Evolutionary conservation across 2,329 filamentous ascomycete genomes (phyloP).

Genomic region (Huntiella omanensis): DNA sequence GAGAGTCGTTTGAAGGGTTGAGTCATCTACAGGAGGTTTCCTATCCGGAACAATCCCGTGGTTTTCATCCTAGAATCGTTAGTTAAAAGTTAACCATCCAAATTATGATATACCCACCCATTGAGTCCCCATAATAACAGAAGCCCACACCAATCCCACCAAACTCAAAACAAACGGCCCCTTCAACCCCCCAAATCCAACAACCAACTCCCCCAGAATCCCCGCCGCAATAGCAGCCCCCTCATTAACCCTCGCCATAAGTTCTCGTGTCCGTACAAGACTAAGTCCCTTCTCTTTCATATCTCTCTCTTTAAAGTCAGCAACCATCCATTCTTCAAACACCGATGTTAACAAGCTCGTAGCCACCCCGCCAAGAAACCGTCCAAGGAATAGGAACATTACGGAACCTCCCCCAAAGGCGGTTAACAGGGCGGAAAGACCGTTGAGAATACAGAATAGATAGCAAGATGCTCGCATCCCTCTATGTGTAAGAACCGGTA

Average conservation of each 20-base stretch:
- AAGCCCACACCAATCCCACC: slow-evolving; percentile 23
- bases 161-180: slow-evolving; percentile 28
- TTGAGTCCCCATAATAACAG: slow-evolving; percentile 23
- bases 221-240: slow-evolving; percentile 16
- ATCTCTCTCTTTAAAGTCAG: slow-evolving; percentile 28
- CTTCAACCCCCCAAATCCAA: slow-evolving; percentile 27
- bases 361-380: slow-evolving; percentile 33
- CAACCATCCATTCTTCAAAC: slow-evolving; percentile 44
- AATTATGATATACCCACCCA: slow-evolving; percentile 21
- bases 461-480: slow-evolving; percentile 24
- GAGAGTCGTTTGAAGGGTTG: slow-evolving; percentile 14
- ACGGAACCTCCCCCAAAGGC: slow-evolving; percentile 14
- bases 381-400: slow-evolving; percentile 29
- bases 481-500: slow-evolving; percentile 10
- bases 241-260: slow-evolving; percentile 33
- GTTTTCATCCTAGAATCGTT: slow-evolving; percentile 26
- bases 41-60: slow-evolving; percentile 19
- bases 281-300: slow-evolving; percentile 23
- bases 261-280: slow-evolving; percentile 31
- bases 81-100: neutral
- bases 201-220: slow-evolving; percentile 31
- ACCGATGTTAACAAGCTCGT: slow-evolving; percentile 38
- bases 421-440: slow-evolving; percentile 28
- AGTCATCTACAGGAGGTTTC: neutral
- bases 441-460: slow-evolving; percentile 33